phyloP scores from a whole-genome alignment of 805 yeast species.

The Huiozyma naganishii region DNA sequence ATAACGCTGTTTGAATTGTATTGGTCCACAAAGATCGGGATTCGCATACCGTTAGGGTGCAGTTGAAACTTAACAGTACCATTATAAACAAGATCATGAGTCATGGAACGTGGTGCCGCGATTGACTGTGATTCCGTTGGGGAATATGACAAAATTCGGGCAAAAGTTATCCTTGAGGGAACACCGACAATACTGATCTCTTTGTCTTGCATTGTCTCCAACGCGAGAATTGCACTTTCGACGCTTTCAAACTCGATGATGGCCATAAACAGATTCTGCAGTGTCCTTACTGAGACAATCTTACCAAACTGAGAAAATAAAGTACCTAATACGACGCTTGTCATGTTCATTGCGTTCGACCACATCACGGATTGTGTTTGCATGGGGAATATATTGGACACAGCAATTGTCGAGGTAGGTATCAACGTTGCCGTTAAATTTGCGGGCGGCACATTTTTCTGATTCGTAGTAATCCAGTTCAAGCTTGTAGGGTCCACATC shows the following conservation, averaged over 20 bases:
- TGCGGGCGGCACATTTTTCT: conserved; percentile 56
- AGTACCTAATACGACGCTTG: conserved; percentile 41
- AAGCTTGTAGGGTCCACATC: conserved; percentile 49
- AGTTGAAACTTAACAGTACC: conserved; percentile 22
- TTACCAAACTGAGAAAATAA: conserved; percentile 53
- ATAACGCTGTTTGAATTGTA: neutral
- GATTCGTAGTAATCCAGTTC: conserved; percentile 54
- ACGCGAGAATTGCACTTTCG: conserved; percentile 71
- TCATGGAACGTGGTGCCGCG: conserved; percentile 16
- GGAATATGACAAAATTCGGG: conserved; percentile 39
- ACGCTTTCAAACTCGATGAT: conserved; percentile 62
- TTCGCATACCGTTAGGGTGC: conserved; percentile 22
- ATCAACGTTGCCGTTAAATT: conserved; percentile 55
- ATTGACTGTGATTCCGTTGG: conserved; percentile 1
- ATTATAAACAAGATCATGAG: conserved; percentile 24
- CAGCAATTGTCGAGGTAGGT: conserved; percentile 67
- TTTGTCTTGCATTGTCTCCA: conserved; percentile 69
- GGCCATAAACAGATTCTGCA: conserved; percentile 39
- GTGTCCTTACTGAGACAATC: conserved; percentile 49
- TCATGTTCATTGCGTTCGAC: conserved; percentile 34
- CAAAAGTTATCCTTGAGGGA: conserved; percentile 71
- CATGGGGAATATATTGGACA: conserved; percentile 51
- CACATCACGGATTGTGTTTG: conserved; percentile 40
- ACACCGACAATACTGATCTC: conserved; percentile 67
- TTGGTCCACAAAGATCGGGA: conserved; percentile 16